A percentile compares a stretch with the other conserved stretches of the same genome.
These are phyloP conservation scores for Fusarium sulawesiense DNA, from an alignment of 2,329 filamentous ascomycete genomes.

Conservation along the genomic window DNA sequence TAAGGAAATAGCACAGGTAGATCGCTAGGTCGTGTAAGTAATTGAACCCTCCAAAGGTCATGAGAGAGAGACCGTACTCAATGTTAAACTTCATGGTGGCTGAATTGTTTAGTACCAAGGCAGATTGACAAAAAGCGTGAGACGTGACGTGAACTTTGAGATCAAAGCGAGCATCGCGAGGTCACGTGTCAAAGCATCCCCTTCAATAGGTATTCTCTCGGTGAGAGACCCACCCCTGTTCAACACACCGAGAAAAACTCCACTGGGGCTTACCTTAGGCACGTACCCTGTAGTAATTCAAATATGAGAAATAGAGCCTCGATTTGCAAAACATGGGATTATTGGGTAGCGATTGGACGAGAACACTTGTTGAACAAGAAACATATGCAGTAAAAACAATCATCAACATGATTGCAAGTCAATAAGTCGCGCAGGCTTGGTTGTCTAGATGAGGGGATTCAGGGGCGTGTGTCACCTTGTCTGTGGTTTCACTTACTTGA, in stretches of 20 bases:
- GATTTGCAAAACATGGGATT: not conserved
- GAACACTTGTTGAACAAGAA: not conserved
- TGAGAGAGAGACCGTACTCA: constrained; percentile 53
- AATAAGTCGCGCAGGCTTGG: not conserved
- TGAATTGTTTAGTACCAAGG: constrained; percentile 23
- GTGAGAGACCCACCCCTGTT: not conserved
- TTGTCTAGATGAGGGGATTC: not conserved
- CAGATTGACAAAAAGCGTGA: constrained; percentile 34
- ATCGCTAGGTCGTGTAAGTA: constrained; percentile 56
- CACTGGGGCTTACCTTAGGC: not conserved
- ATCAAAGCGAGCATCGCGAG: constrained; percentile 44
- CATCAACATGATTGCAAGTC: not conserved
- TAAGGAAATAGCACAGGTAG: constrained; percentile 69
- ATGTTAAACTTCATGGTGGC: constrained; percentile 64
- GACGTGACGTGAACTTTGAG: constrained; percentile 41
- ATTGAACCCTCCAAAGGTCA: not conserved
- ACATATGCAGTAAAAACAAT: not conserved
- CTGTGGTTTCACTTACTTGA: not conserved
- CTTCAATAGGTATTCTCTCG: constrained; percentile 1
- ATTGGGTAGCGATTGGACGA: not conserved
- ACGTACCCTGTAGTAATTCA: not conserved
- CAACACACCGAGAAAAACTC: constrained; percentile 3
- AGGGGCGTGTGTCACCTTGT: not conserved
- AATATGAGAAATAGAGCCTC: not conserved
- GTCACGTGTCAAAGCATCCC: constrained; percentile 46